Conservation (phyloP, 106 monocot genomes). For the Apostasia shenzhenica region DNA sequence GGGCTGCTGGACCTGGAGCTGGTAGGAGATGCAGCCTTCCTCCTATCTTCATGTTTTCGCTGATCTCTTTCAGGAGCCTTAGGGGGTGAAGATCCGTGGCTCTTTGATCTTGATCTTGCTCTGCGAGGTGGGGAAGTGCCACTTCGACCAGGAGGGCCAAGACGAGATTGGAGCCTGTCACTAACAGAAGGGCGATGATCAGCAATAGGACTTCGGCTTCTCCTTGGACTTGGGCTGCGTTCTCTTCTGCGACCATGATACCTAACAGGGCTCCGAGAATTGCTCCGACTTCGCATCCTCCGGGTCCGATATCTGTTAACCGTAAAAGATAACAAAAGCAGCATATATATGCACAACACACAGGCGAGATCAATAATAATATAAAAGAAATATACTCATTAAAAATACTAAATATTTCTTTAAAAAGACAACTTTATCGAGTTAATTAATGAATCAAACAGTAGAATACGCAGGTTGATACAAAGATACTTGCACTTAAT, state of each 20-base stretch:
- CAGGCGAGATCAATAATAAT: no score
- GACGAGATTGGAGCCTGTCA: conserved; percentile 18
- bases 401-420: no score
- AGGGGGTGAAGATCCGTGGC: conserved; percentile 7
- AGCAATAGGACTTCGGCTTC: conserved; percentile 24
- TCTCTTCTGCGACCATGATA: conserved; percentile 8
- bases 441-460: no score
- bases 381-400: no score
- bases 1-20: conserved; percentile 36
- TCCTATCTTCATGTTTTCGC: neutral
- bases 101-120: conserved; percentile 13
- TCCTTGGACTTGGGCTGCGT: conserved; percentile 28
- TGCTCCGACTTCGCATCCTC: conserved; percentile 32
- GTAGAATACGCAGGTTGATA: no score
- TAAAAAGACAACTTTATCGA: no score
- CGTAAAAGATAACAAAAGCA: neutral
- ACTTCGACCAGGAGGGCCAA: conserved; percentile 3
- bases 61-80: conserved; percentile 3
- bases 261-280: conserved; percentile 21
- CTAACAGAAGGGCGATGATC: conserved; percentile 2
- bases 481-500: no score
- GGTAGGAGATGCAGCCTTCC: conserved; percentile 6
- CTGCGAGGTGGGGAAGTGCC: neutral
- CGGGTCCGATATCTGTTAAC: conserved; percentile 17
- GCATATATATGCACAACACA: no score